These are phyloP conservation scores for Calonectria pseudoreteaudii DNA, from an alignment of 2,329 filamentous ascomycete genomes.

Conservation along the genomic window DNA sequence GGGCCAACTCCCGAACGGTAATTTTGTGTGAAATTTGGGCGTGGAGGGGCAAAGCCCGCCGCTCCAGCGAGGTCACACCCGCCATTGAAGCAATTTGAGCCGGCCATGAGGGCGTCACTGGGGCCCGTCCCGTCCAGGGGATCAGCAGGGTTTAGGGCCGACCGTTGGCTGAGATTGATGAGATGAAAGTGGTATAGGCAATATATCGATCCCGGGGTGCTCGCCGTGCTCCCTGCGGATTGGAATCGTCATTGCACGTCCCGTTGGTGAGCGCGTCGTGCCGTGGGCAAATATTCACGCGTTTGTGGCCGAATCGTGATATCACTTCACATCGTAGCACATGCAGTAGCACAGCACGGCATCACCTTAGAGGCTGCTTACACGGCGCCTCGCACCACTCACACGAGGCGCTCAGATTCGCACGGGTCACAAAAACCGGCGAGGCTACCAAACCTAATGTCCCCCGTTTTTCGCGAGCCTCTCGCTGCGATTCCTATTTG, in stretches of 20 bases:
- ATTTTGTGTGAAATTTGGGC: conserved; percentile 13
- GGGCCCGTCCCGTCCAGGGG: conserved; percentile 8
- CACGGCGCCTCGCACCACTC: background rate
- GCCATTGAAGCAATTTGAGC: conserved; percentile 19
- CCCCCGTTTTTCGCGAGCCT: conserved; percentile 3
- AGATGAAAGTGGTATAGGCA: conserved; percentile 27
- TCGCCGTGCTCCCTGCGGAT: conserved; percentile 7
- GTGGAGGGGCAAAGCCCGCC: background rate
- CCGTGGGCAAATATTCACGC: conserved; percentile 5
- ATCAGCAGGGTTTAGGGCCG: conserved; percentile 15
- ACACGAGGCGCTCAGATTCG: conserved; percentile 6
- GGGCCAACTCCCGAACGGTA: background rate
- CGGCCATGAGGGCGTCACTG: conserved; percentile 18
- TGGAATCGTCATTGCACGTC: background rate
- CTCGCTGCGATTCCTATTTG: conserved; percentile 18
- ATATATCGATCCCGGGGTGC: conserved; percentile 25
- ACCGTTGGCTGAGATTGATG: conserved; percentile 25
- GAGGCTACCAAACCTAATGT: conserved; percentile 12
- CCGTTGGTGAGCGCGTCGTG: background rate
- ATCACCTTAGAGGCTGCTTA: background rate
- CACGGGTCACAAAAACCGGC: conserved; percentile 7
- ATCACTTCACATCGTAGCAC: conserved; percentile 6
- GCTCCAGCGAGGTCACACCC: conserved; percentile 7
- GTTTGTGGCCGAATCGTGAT: background rate
- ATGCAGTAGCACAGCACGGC: background rate